Conservation (phyloP, 495 filamentous ascomycete species). For the Tuber microsphaerosporum region DNA sequence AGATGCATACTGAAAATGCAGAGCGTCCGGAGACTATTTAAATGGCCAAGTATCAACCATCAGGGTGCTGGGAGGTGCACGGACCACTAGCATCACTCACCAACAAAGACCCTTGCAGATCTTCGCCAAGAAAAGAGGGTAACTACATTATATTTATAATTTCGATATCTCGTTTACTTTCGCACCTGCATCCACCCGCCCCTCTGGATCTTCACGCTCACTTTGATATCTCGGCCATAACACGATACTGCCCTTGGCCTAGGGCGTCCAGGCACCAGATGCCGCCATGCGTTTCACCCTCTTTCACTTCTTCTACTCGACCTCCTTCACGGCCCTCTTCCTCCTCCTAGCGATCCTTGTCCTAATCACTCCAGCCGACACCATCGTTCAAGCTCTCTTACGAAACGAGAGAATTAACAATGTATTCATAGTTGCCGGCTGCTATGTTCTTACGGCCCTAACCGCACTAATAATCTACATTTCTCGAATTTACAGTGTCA, state of each 20-base stretch:
- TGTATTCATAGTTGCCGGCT: conserved; percentile 73
- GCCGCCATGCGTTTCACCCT: conserved; percentile 42
- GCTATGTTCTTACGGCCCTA: conserved; percentile 66
- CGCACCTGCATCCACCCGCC: not conserved
- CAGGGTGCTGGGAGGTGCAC: too few species aligned
- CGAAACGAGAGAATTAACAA: conserved; percentile 59
- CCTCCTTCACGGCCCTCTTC: conserved; percentile 69
- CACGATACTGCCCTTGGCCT: not conserved
- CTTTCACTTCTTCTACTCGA: conserved; percentile 74
- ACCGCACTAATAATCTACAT: conserved; percentile 71
- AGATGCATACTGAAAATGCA: too few species aligned
- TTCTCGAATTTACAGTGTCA: conserved; percentile 79
- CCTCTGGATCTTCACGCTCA: not conserved
- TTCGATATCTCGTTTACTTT: not conserved
- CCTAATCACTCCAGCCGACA: conserved; percentile 73
- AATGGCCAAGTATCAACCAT: too few species aligned
- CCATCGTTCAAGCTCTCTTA: conserved; percentile 67
- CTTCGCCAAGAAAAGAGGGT: not conserved
- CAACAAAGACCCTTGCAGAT: not conserved
- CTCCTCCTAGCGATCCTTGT: conserved; percentile 64
- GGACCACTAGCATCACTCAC: not conserved
- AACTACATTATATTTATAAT: not conserved
- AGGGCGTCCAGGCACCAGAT: conserved; percentile 16
- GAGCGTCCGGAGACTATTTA: too few species aligned
- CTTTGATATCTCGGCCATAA: not conserved